Evolutionary conservation across 2,329 filamentous ascomycete species (phyloP).

Genomic region (Juglanconis oblonga): DNA sequence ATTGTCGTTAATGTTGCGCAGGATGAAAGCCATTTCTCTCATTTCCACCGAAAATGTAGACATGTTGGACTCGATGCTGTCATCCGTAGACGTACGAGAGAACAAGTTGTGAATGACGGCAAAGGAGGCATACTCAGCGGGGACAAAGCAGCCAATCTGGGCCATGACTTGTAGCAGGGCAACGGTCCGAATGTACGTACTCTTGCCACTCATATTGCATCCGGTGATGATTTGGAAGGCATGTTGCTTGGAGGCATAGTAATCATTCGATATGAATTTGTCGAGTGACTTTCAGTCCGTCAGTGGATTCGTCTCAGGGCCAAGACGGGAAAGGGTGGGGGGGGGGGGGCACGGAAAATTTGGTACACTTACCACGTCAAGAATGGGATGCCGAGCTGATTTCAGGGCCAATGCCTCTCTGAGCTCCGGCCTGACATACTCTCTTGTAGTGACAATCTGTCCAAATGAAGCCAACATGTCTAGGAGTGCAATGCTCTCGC

Average conservation of each 20-base stretch:
- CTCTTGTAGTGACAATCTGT: slow-evolving; percentile 66
- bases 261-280: slow-evolving; percentile 83
- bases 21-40: slow-evolving; percentile 91
- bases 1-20: slow-evolving; percentile 73
- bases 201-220: slow-evolving; percentile 98
- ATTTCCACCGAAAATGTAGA: slow-evolving; percentile 95
- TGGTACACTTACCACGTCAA: slow-evolving; percentile 52
- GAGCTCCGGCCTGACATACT: slow-evolving; percentile 62
- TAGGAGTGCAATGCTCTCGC: slow-evolving; percentile 79
- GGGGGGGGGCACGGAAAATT: neutral
- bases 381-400: slow-evolving; percentile 65
- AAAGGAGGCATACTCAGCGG: slow-evolving; percentile 78
- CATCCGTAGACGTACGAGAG: slow-evolving; percentile 80
- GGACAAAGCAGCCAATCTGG: slow-evolving; percentile 88
- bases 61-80: slow-evolving; percentile 84
- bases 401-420: slow-evolving; percentile 64
- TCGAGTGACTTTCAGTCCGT: slow-evolving; percentile 27
- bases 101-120: slow-evolving; percentile 81
- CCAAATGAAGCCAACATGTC: slow-evolving; percentile 83
- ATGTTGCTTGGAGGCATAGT: slow-evolving; percentile 75
- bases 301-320: neutral
- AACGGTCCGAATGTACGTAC: slow-evolving; percentile 85
- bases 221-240: slow-evolving; percentile 93
- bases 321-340: neutral
- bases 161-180: slow-evolving; percentile 89